These are phyloP conservation scores for Wickerhamomyces alni DNA, from an alignment of 805 yeast genomes.

Conservation along the genomic window DNA sequence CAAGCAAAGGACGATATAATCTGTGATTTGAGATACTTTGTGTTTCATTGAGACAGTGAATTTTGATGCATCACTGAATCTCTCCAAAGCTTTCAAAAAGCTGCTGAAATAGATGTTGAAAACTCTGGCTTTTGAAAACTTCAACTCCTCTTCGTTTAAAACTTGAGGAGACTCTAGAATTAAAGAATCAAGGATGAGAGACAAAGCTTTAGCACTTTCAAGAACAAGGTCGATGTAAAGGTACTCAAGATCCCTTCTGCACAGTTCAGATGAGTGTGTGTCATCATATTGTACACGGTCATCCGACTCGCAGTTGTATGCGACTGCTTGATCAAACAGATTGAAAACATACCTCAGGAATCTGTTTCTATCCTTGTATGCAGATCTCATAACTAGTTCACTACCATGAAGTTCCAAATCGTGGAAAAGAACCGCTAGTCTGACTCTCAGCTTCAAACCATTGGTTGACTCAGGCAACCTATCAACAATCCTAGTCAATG, in stretches of 20 bases:
- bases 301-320: constrained; percentile 32
- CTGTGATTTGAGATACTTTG: constrained; percentile 51
- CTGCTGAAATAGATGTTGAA: constrained; percentile 69
- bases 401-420: constrained; percentile 30
- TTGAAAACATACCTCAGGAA: constrained; percentile 40
- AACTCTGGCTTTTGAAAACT: constrained; percentile 49
- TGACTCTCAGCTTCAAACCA: constrained; percentile 32
- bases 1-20: constrained; percentile 57
- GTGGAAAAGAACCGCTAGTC: constrained; percentile 35
- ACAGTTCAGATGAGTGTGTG: too few species aligned
- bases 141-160: constrained; percentile 44
- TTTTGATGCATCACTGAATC: constrained; percentile 27
- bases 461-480: constrained; percentile 6
- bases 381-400: constrained; percentile 35
- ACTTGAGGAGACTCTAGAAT: constrained; percentile 57
- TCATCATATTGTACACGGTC: too few species aligned
- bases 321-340: constrained; percentile 51
- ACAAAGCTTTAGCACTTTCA: constrained; percentile 56
- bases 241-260: constrained; percentile 35
- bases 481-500: constrained; percentile 16
- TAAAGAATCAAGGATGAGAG: constrained; percentile 47
- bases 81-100: constrained; percentile 38
- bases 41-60: constrained; percentile 38
- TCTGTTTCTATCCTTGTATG: constrained; percentile 39
- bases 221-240: constrained; percentile 54